Base-by-base conservation (phyloP, 345 rosid genomes). In the Eucalyptus albens region DNA sequence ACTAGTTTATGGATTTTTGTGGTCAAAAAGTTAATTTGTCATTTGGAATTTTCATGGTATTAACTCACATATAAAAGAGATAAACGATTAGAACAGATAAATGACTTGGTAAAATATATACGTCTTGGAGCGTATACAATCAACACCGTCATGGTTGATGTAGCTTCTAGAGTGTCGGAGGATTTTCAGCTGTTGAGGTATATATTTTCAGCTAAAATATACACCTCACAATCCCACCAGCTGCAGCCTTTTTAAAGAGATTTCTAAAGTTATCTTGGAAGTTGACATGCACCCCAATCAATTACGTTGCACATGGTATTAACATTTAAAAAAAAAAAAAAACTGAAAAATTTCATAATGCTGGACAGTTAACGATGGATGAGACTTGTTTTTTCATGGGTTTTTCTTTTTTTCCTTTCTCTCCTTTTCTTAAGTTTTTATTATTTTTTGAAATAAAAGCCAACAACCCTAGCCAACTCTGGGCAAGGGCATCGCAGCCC, bases 1-100 rank as follows among this genome's bases (percentile, higher is more conserved):
- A 53, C 26, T 11, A 4, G 0, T 53, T 19, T 53, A 0, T 19
- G 1, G 2, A 19, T 53, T 53, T 53, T 1, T 53, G 5, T 53
- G 10, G 5, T 53, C 56, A 53, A 53, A 53, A 53, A 19, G 56
- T 53, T 53, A 53, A 53, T 53, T 53, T 53, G 10, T 7, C 59
- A 53, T 19, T 53, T 53, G 24, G 0, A 53, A 53, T 53, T 53
- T 53, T 53, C 24, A 53, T 53, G 24, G 2, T 53, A 19, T 8
- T 53, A 53, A 53, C 56, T 19, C 56, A n/a, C 5, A 4, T 65
- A 15, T 65, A n/a, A 65, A 65, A 65, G 77, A 8, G 15, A 65
- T 14, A 65, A 65, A n/a, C 11, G 10, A n/a, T 15, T n/a, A 65
- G 21, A 65, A n/a, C 9, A 8, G 40, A n/a, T n/a, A 65, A n/a